Percentiles rank a stretch among this genome's conserved stretches.
These are phyloP conservation scores for Syncephalastrum monosporum DNA, from an alignment of 371 early-diverging fungal species.

Conservation along the genomic window DNA sequence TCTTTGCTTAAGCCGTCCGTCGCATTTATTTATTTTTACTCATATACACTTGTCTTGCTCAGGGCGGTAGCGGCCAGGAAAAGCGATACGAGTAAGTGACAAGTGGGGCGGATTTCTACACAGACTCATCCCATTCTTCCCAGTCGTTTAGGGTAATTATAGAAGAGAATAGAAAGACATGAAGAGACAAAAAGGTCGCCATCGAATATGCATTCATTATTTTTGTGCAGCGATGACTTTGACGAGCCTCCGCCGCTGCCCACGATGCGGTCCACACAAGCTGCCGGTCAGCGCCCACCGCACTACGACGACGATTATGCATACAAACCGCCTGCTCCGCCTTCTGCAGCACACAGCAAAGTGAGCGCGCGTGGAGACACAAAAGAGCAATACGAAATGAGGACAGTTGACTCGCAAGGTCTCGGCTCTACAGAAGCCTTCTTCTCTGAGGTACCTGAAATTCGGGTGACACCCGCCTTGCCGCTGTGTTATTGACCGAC, in stretches of 20 bases:
- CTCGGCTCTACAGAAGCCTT: slow-evolving; percentile 46
- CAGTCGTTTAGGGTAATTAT: slow-evolving; percentile 43
- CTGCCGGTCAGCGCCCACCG: slow-evolving; percentile 20
- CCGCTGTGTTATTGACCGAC: not conserved
- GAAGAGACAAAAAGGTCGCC: not conserved
- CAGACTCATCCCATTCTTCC: not conserved
- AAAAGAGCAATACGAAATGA: slow-evolving; percentile 51
- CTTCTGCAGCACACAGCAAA: slow-evolving; percentile 35
- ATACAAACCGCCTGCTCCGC: slow-evolving; percentile 44
- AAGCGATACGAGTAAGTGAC: slow-evolving; percentile 46
- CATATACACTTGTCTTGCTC: not conserved
- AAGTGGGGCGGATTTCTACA: not conserved
- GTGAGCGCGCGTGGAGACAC: slow-evolving; percentile 20
- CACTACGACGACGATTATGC: slow-evolving; percentile 25
- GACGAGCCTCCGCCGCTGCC: slow-evolving; percentile 44
- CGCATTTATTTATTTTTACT: no score
- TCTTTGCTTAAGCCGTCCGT: no score
- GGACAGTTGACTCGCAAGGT: slow-evolving; percentile 13
- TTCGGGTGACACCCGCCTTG: not conserved
- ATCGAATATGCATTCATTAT: not conserved
- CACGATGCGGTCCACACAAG: slow-evolving; percentile 12
- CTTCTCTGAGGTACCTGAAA: slow-evolving; percentile 38
- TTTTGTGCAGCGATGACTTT: slow-evolving; percentile 34
- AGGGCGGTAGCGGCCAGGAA: slow-evolving; percentile 32
- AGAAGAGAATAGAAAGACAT: slow-evolving; percentile 1